These are phyloP conservation scores for Kitagawia praeruptora DNA, from an alignment of 129 eudicot genomes.

Conservation along the genomic window DNA sequence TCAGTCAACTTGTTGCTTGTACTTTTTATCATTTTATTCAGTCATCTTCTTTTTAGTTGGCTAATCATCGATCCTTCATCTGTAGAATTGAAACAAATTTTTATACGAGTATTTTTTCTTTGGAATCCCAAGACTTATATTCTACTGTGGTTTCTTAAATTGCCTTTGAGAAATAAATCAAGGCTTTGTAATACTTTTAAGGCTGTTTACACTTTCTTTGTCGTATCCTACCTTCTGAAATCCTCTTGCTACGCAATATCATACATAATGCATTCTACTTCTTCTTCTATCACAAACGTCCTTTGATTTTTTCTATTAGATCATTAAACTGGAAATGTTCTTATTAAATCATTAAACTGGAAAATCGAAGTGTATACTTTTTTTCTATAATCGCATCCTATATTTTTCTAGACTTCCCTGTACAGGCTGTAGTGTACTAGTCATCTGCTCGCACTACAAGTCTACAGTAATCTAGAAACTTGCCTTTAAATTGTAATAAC, in stretches of 20 bases:
- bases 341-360: not conserved
- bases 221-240: not conserved
- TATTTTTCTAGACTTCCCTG: not conserved
- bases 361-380: not conserved
- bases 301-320: too few species aligned
- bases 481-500: not conserved
- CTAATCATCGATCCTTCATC: not conserved
- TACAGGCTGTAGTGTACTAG: not conserved
- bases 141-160: not conserved
- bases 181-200: not conserved
- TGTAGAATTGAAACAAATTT: not conserved
- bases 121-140: not conserved
- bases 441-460: not conserved
- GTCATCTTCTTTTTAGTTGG: not conserved
- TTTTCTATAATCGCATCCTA: not conserved
- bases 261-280: not conserved
- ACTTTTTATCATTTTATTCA: not conserved
- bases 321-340: too few species aligned
- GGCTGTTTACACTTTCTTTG: not conserved
- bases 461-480: not conserved
- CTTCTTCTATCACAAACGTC: not conserved
- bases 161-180: not conserved
- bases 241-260: not conserved
- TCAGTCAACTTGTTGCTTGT: not conserved
- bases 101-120: not conserved